phyloP scores from a whole-genome alignment of 202 grass and related monocot species.

The Zizania palustris region DNA sequence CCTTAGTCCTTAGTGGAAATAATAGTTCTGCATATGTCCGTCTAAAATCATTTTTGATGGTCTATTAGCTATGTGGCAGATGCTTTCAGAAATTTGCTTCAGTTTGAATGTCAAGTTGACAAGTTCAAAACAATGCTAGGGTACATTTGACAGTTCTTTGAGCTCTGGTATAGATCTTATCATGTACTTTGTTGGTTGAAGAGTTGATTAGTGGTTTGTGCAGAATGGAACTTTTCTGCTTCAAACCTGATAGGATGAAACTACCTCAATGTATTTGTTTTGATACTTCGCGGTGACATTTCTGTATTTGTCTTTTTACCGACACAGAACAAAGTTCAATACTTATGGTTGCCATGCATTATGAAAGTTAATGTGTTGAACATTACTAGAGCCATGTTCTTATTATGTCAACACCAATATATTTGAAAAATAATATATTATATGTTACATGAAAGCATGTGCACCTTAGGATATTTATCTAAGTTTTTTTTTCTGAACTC shows the following conservation, averaged over 20 bases:
- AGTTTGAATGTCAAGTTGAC: background rate
- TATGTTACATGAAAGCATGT: background rate
- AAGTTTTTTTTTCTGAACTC: background rate
- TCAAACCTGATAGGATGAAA: background rate
- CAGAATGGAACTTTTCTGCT: background rate
- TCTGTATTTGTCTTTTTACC: background rate
- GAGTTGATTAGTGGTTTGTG: background rate
- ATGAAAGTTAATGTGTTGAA: background rate
- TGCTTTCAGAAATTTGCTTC: background rate
- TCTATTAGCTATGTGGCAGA: background rate
- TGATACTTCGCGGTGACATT: background rate
- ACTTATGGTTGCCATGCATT: background rate
- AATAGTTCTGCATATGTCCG: conserved; percentile 17
- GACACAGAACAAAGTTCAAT: background rate
- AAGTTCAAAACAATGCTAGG: background rate
- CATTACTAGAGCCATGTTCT: background rate
- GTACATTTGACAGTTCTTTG: background rate
- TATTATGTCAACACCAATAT: conserved; percentile 21
- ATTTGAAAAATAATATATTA: background rate
- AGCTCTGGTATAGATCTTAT: background rate
- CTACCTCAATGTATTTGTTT: conserved; percentile 16
- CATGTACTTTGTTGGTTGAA: too few relatives aligned
- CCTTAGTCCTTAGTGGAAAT: conserved; percentile 25
- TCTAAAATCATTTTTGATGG: background rate
- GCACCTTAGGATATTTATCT: conserved; percentile 6